A percentile compares a stretch with the other conserved stretches of the same genome.
These are phyloP conservation scores for Backusella psychrophila DNA, from an alignment of 192 early-diverging fungal genomes.

Conservation along the genomic window DNA sequence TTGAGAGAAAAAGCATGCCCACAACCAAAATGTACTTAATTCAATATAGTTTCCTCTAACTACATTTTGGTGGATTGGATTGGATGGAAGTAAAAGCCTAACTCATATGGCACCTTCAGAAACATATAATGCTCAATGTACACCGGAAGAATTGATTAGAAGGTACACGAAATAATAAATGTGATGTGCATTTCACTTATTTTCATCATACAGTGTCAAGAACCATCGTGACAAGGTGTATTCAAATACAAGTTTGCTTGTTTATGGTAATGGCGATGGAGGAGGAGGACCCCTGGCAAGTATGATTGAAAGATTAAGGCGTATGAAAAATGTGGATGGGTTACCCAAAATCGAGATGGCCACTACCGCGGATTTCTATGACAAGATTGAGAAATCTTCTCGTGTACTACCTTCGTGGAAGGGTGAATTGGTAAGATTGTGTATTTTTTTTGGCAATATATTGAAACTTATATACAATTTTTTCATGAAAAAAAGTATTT, in stretches of 20 bases:
- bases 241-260: slow-evolving; percentile 80
- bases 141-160: slow-evolving; percentile 28
- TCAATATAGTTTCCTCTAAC: slow-evolving; percentile 81
- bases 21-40: not conserved
- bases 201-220: slow-evolving; percentile 50
- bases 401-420: slow-evolving; percentile 81
- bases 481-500: too few relatives aligned
- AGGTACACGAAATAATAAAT: not conserved
- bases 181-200: not conserved
- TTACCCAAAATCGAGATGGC: slow-evolving; percentile 72
- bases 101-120: slow-evolving; percentile 92
- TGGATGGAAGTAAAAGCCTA: slow-evolving; percentile 81
- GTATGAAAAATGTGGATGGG: slow-evolving; percentile 77
- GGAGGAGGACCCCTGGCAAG: slow-evolving; percentile 83
- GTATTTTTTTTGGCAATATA: not conserved
- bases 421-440: slow-evolving; percentile 72
- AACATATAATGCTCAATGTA: slow-evolving; percentile 63
- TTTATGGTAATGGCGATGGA: slow-evolving; percentile 98
- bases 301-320: slow-evolving; percentile 83
- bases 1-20: too few relatives aligned
- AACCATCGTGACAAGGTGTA: slow-evolving; percentile 90
- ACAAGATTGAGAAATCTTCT: slow-evolving; percentile 67
- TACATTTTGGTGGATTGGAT: slow-evolving; percentile 91
- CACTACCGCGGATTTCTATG: slow-evolving; percentile 82
- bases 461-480: not conserved